These are phyloP conservation scores for Lizanozyma gosingica DNA, from an alignment of 1,139 yeast genomes.

Conservation along the genomic window DNA sequence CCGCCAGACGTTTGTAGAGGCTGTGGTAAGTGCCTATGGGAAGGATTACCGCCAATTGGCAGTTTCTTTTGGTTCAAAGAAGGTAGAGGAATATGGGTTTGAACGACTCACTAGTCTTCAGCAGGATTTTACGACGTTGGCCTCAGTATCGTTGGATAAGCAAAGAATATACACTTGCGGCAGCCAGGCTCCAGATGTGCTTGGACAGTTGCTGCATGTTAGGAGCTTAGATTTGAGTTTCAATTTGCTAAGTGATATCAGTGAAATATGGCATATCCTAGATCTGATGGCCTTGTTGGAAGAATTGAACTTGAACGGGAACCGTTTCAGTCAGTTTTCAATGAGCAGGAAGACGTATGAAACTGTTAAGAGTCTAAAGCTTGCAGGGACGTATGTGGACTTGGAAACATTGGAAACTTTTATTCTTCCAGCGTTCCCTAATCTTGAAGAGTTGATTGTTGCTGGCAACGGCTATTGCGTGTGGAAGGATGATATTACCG, in stretches of 20 bases:
- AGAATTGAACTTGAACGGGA: slow-evolving; percentile 55
- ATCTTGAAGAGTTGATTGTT: slow-evolving; percentile 31
- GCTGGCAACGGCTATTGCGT: slow-evolving; percentile 36
- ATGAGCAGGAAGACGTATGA: slow-evolving; percentile 3
- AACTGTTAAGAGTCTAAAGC: slow-evolving; percentile 15
- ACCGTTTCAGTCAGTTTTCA: slow-evolving; percentile 27
- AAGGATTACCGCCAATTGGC: slow-evolving; percentile 13
- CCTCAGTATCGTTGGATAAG: slow-evolving; percentile 42
- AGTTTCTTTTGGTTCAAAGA: slow-evolving; percentile 43
- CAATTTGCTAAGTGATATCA: slow-evolving; percentile 43
- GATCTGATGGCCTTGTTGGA: slow-evolving; percentile 25
- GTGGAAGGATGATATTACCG: slow-evolving; percentile 3
- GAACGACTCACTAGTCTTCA: slow-evolving; percentile 43
- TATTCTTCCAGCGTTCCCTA: slow-evolving; percentile 33
- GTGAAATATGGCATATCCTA: slow-evolving; percentile 29
- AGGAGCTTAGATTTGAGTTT: slow-evolving; percentile 49
- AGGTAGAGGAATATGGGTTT: slow-evolving; percentile 57
- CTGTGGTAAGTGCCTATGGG: slow-evolving; percentile 42
- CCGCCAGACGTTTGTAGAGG: slow-evolving; percentile 32
- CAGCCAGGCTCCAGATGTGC: slow-evolving; percentile 3
- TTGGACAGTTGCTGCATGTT: slow-evolving; percentile 17
- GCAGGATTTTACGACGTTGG: slow-evolving; percentile 35
- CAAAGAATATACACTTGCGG: slow-evolving; percentile 17
- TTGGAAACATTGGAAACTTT: slow-evolving; percentile 13
- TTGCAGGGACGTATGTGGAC: slow-evolving; percentile 26